These are phyloP conservation scores for Russula sp. DNA, from an alignment of 768 basidiomycete genomes.

Conservation along the genomic window DNA sequence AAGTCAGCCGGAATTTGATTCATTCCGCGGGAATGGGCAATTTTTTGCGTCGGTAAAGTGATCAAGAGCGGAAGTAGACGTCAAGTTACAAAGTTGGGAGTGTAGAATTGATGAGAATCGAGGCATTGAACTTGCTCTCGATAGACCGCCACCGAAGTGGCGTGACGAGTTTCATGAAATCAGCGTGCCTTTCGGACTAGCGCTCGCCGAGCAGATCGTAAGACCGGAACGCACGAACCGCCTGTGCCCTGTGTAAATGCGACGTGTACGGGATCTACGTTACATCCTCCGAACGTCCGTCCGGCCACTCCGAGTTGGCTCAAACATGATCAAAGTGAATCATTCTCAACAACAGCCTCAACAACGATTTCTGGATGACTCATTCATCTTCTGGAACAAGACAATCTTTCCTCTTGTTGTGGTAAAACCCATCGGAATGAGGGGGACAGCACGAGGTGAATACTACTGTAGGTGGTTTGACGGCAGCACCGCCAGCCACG, in stretches of 20 bases:
- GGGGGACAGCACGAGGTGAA: constrained; percentile 5
- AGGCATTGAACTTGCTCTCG: constrained; percentile 14
- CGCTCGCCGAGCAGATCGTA: constrained; percentile 18
- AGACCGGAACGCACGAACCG: constrained; percentile 16
- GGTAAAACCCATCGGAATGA: not conserved
- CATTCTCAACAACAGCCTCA: not conserved
- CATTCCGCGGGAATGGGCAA: constrained; percentile 23
- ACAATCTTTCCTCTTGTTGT: not conserved
- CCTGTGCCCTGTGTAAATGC: constrained; percentile 8
- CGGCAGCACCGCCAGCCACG: not conserved
- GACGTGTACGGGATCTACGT: constrained; percentile 21
- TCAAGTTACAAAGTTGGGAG: constrained; percentile 7
- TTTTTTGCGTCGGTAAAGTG: constrained; percentile 21
- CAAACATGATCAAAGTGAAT: constrained; percentile 21
- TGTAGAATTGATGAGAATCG: constrained; percentile 16
- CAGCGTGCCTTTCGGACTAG: constrained; percentile 22
- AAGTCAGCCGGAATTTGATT: constrained; percentile 16
- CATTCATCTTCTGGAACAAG: constrained; percentile 8
- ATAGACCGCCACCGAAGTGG: constrained; percentile 14
- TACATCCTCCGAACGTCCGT: constrained; percentile 16
- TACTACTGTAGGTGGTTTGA: no score
- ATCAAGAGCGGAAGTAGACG: constrained; percentile 19
- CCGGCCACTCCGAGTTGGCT: constrained; percentile 15
- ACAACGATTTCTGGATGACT: not conserved
- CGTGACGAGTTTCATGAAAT: constrained; percentile 23